These are phyloP conservation scores for Candida tropicalis DNA, from an alignment of 1,139 yeast species.

Conservation along the genomic window DNA sequence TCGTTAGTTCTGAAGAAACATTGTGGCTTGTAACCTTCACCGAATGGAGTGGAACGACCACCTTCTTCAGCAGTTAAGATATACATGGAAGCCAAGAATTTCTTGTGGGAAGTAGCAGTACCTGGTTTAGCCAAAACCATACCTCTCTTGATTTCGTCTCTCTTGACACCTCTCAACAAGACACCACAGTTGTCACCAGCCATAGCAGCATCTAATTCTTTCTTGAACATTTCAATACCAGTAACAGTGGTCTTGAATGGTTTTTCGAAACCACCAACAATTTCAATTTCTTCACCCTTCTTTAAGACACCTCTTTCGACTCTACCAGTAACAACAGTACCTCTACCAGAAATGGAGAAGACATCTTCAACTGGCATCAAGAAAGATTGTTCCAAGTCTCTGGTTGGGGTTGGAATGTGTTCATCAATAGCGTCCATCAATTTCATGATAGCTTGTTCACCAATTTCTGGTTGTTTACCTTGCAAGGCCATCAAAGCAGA, in stretches of 20 bases:
- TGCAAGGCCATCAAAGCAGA: slow-evolving; percentile 97
- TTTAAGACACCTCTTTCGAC: slow-evolving; percentile 96
- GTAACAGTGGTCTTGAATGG: slow-evolving; percentile 94
- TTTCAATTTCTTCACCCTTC: slow-evolving; percentile 98
- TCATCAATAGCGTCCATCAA: slow-evolving; percentile 92
- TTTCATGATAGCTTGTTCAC: slow-evolving; percentile 79
- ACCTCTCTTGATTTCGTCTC: slow-evolving; percentile 96
- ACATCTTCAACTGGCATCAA: slow-evolving; percentile 97
- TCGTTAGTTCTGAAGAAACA: slow-evolving; percentile 95
- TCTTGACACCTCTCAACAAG: slow-evolving; percentile 95
- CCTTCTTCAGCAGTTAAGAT: slow-evolving; percentile 96
- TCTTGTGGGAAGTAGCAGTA: slow-evolving; percentile 89
- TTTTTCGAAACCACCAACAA: slow-evolving; percentile 87
- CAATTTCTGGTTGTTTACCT: slow-evolving; percentile 87
- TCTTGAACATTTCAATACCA: slow-evolving; percentile 99
- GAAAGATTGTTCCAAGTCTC: slow-evolving; percentile 97
- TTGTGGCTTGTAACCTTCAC: slow-evolving; percentile 98
- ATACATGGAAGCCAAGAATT: slow-evolving; percentile 91
- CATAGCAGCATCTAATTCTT: slow-evolving; percentile 95
- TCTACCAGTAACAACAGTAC: slow-evolving; percentile 98
- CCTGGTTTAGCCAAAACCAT: slow-evolving; percentile 96
- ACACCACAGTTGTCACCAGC: slow-evolving; percentile 99
- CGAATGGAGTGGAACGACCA: slow-evolving; percentile 98
- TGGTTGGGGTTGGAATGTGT: slow-evolving; percentile 91
- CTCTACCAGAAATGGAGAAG: slow-evolving; percentile 98